Evolutionary conservation across 805 yeast species (phyloP).

Genomic region (Middelhovenomyces tepae): DNA sequence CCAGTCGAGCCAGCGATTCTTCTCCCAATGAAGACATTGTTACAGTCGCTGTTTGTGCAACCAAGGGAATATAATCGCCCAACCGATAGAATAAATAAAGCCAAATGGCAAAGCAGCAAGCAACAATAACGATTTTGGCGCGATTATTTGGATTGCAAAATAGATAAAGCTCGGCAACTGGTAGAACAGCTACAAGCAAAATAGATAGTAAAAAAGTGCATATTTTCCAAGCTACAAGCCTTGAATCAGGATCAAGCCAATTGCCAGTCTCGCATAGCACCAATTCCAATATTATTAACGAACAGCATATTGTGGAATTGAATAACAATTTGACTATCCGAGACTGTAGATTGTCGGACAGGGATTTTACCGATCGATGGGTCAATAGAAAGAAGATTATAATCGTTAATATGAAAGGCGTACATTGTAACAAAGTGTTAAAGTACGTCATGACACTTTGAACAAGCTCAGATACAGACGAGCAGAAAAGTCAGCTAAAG

Average conservation of each 20-base stretch:
- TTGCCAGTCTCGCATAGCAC: slow-evolving; percentile 31
- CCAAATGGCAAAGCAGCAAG: slow-evolving; percentile 19
- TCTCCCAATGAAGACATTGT: slow-evolving; percentile 12
- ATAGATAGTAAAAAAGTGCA: slow-evolving; percentile 19
- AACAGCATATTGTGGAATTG: slow-evolving; percentile 13
- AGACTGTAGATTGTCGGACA: too few relatives aligned
- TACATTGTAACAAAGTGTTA: too few relatives aligned
- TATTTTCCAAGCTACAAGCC: slow-evolving; percentile 21
- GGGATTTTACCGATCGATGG: too few relatives aligned
- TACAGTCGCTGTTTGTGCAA: slow-evolving; percentile 6
- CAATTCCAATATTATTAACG: slow-evolving; percentile 26
- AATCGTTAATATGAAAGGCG: too few relatives aligned
- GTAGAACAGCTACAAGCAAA: slow-evolving; percentile 24
- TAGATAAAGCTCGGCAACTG: slow-evolving; percentile 20
- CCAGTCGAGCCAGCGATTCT: slow-evolving; percentile 26
- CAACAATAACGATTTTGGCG: slow-evolving; percentile 6
- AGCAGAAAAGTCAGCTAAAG: too few relatives aligned
- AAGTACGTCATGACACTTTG: too few relatives aligned
- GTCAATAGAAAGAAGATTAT: too few relatives aligned
- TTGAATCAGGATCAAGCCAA: slow-evolving; percentile 16
- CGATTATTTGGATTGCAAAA: slow-evolving; percentile 1
- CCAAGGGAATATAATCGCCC: slow-evolving; percentile 23
- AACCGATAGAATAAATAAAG: slow-evolving; percentile 20
- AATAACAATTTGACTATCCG: slow-evolving; percentile 4
- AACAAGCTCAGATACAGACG: too few relatives aligned